Percentiles rank a stretch among this genome's conserved stretches.
Evolutionary conservation across 257 asterid species (phyloP).

Genomic region (Solanum paucissectum): DNA sequence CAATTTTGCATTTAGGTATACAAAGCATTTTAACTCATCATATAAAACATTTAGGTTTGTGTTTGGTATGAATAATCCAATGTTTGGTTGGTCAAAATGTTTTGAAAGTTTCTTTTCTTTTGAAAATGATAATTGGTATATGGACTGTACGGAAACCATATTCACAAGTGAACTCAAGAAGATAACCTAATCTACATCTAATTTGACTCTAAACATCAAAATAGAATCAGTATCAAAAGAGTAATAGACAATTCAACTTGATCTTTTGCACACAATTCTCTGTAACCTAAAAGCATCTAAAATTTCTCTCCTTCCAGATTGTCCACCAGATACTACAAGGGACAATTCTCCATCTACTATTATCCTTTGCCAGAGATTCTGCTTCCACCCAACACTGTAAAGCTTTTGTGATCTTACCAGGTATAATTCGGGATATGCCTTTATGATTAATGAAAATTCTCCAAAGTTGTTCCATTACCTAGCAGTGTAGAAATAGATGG

Average conservation of each 20-base stretch:
- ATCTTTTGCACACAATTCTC: background rate
- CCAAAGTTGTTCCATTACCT: background rate
- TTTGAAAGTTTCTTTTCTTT: background rate
- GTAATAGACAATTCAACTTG: background rate
- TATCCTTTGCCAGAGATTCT: background rate
- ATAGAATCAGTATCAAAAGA: background rate
- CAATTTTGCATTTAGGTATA: background rate
- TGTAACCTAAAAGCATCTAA: background rate
- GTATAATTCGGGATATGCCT: background rate
- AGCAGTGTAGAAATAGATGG: background rate
- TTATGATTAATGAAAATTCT: background rate
- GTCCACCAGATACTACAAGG: background rate
- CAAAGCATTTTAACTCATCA: background rate
- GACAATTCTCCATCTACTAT: background rate
- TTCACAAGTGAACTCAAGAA: background rate
- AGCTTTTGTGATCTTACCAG: background rate
- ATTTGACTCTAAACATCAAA: background rate
- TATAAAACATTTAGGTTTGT: background rate
- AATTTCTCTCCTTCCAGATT: background rate
- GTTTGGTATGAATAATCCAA: background rate
- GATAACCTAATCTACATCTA: background rate
- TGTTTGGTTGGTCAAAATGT: background rate
- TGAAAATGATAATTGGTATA: background rate
- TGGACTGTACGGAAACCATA: background rate
- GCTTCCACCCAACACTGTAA: background rate